Percentiles rank a stretch among this genome's conserved stretches.
Conservation (phyloP, 1,139 yeast genomes). For the Candida smagusa region DNA sequence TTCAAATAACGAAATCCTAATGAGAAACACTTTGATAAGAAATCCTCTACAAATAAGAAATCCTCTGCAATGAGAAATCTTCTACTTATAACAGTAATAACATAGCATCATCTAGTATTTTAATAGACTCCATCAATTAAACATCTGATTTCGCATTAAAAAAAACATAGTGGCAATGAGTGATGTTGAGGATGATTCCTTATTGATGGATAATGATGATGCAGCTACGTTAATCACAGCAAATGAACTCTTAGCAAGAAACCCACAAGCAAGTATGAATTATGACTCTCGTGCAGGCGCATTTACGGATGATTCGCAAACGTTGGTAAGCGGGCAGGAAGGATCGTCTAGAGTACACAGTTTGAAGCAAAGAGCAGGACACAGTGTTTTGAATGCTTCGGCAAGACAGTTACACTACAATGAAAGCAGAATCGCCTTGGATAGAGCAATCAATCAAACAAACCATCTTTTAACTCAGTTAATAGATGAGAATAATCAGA, state of each 20-base stretch:
- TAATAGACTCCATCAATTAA: too few relatives aligned
- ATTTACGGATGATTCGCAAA: slow-evolving; percentile 6
- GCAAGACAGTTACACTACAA: slow-evolving; percentile 68
- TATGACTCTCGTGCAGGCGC: slow-evolving; percentile 5
- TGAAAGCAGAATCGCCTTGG: slow-evolving; percentile 60
- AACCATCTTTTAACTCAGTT: slow-evolving; percentile 53
- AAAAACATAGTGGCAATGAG: slow-evolving; percentile 1
- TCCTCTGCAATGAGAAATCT: too few relatives aligned
- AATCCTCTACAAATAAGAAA: too few relatives aligned
- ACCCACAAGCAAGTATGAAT: slow-evolving; percentile 7
- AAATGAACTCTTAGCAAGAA: slow-evolving; percentile 7
- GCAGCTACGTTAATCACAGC: slow-evolving; percentile 26
- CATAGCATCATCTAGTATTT: too few relatives aligned
- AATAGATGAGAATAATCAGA: slow-evolving; percentile 49
- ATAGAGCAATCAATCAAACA: slow-evolving; percentile 59
- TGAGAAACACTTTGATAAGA: too few relatives aligned
- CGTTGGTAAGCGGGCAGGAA: slow-evolving; percentile 16
- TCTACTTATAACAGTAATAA: too few relatives aligned
- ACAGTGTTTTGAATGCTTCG: slow-evolving; percentile 37
- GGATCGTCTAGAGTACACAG: slow-evolving; percentile 11
- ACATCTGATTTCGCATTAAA: too few relatives aligned
- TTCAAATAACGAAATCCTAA: too few relatives aligned
- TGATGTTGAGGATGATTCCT: slow-evolving; percentile 5
- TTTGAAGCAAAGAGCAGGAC: slow-evolving; percentile 9
- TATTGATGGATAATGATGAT: slow-evolving; percentile 8